phyloP scores from a whole-genome alignment of 2,329 filamentous ascomycete genomes.

The Dothiorella sarmentorum region DNA sequence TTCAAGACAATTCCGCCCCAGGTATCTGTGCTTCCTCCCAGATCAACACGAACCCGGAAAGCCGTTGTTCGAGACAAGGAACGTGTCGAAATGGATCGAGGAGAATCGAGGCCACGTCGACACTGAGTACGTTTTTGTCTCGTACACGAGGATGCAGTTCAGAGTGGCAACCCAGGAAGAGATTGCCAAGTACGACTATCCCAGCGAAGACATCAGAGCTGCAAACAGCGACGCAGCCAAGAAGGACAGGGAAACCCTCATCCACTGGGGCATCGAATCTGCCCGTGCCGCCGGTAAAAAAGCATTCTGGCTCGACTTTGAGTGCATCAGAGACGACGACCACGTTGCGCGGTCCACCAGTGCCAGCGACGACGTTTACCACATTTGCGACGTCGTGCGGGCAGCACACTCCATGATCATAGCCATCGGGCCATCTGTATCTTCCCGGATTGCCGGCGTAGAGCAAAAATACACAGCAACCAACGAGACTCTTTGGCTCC shows the following conservation, averaged over 20 bases:
- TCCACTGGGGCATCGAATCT: background rate
- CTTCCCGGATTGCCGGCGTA: background rate
- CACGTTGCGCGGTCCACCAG: background rate
- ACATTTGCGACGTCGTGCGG: constrained; percentile 9
- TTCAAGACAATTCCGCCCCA: background rate
- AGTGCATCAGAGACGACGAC: constrained; percentile 1
- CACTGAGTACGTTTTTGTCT: constrained; percentile 14
- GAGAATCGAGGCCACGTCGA: background rate
- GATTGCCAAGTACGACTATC: background rate
- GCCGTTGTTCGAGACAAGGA: background rate
- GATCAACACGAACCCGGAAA: background rate
- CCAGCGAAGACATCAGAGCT: background rate
- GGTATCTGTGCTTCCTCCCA: constrained; percentile 3
- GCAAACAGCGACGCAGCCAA: background rate
- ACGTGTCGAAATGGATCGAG: background rate
- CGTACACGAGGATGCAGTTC: constrained; percentile 17
- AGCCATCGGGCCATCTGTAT: background rate
- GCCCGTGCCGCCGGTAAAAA: background rate
- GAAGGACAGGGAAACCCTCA: background rate
- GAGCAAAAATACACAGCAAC: background rate
- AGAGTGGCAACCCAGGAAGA: background rate
- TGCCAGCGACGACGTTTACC: background rate
- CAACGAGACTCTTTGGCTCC: background rate
- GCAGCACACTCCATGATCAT: constrained; percentile 12
- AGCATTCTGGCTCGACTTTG: constrained; percentile 17